Evolutionary conservation across 106 monocot genomes (phyloP).

Genomic region (Hemerocallis citrina): DNA sequence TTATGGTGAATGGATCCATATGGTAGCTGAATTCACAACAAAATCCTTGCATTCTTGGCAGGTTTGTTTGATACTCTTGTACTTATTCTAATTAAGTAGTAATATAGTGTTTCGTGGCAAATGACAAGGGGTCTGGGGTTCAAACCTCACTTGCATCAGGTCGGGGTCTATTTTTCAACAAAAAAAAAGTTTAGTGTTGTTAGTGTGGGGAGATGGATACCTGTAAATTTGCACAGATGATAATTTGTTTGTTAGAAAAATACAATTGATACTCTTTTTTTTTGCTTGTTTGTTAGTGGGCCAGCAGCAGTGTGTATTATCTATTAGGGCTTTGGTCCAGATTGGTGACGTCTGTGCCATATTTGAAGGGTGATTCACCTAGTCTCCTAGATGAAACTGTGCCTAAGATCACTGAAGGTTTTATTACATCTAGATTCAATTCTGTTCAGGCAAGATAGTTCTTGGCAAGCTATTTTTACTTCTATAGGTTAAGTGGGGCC

Average conservation of each 20-base stretch:
- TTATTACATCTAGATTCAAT: slow-evolving; percentile 91
- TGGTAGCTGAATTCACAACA: slow-evolving; percentile 87
- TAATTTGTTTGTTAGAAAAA: neutral
- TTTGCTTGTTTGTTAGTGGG: slow-evolving; percentile 60
- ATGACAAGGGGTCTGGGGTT: too few species aligned
- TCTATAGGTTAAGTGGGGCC: neutral
- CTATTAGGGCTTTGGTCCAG: slow-evolving; percentile 97
- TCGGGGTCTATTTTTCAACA: too few species aligned
- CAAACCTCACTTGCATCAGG: too few species aligned
- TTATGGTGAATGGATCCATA: slow-evolving; percentile 86
- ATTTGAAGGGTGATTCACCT: slow-evolving; percentile 88
- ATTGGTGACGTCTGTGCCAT: slow-evolving; percentile 93
- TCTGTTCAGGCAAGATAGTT: slow-evolving; percentile 73
- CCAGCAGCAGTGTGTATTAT: slow-evolving; percentile 93
- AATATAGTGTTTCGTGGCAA: too few species aligned
- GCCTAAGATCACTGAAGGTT: slow-evolving; percentile 92
- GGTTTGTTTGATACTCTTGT: slow-evolving; percentile 34
- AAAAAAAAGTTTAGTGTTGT: too few species aligned
- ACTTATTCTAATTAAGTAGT: neutral
- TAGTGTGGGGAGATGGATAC: neutral
- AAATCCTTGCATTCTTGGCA: slow-evolving; percentile 97
- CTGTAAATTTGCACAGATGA: neutral
- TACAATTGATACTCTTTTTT: slow-evolving; percentile 2
- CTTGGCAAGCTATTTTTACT: neutral
- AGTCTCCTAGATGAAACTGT: slow-evolving; percentile 92